A percentile compares a stretch with the other conserved stretches of the same genome.
phyloP scores from a whole-genome alignment of 2,329 filamentous ascomycete genomes.

The Calonectria henricotiae region DNA sequence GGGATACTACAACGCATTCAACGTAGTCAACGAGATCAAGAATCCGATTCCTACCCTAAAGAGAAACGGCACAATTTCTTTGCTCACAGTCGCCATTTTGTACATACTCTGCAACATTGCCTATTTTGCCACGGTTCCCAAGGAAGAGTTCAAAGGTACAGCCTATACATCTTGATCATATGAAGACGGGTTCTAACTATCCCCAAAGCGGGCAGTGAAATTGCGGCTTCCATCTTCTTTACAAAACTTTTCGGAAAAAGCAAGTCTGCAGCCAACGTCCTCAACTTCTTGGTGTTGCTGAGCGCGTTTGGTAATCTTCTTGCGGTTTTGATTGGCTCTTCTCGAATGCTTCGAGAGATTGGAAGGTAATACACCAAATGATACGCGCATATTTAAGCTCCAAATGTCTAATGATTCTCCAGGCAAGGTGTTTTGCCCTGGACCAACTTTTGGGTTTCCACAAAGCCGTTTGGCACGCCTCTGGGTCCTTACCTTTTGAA shows the following conservation, averaged over 20 bases:
- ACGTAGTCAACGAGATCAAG: constrained; percentile 75
- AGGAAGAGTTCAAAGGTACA: constrained; percentile 64
- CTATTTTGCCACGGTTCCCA: constrained; percentile 73
- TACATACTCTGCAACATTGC: constrained; percentile 75
- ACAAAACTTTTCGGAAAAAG: constrained; percentile 70
- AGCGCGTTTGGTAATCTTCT: constrained; percentile 74
- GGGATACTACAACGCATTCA: constrained; percentile 75
- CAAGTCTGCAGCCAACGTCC: constrained; percentile 59
- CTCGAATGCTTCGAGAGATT: constrained; percentile 73
- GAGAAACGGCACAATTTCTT: constrained; percentile 65
- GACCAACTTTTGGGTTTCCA: constrained; percentile 75
- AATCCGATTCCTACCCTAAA: constrained; percentile 72
- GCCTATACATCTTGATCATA: not conserved
- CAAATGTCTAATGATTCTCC: not conserved
- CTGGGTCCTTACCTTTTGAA: constrained; percentile 73
- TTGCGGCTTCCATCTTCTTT: constrained; percentile 74
- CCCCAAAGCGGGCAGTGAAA: constrained; percentile 62
- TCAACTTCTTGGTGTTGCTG: constrained; percentile 73
- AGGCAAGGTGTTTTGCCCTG: constrained; percentile 75
- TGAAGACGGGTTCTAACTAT: not conserved
- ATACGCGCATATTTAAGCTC: rapidly evolving
- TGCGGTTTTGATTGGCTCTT: constrained; percentile 70
- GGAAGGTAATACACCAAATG: constrained; percentile 59
- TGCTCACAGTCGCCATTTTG: constrained; percentile 68
- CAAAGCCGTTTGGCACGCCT: constrained; percentile 72